Evolutionary conservation across 1,284 basidiomycete genomes (phyloP).

Genomic region (Omphalotus olearius): DNA sequence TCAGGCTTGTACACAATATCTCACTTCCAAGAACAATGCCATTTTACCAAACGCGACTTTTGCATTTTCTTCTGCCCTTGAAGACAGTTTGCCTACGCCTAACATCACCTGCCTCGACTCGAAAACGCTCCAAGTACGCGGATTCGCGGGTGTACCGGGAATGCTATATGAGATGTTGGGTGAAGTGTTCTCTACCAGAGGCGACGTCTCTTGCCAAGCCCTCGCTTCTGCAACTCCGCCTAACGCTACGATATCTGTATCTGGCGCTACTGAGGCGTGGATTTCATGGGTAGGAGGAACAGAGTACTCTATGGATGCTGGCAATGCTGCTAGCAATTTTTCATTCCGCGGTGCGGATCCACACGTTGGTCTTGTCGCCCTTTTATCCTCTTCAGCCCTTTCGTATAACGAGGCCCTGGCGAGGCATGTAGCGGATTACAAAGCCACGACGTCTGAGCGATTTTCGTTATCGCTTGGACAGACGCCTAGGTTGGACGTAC

Average conservation of each 20-base stretch:
- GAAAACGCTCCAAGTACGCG: slow-evolving; percentile 52
- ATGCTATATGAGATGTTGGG: slow-evolving; percentile 70
- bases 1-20: slow-evolving; percentile 54
- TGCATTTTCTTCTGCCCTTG: slow-evolving; percentile 44
- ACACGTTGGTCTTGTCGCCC: slow-evolving; percentile 39
- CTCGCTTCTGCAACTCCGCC: slow-evolving; percentile 21
- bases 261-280: slow-evolving; percentile 46
- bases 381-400: slow-evolving; percentile 29
- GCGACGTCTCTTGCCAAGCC: slow-evolving; percentile 30
- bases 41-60: slow-evolving; percentile 41
- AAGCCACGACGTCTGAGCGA: slow-evolving; percentile 30
- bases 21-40: slow-evolving; percentile 29
- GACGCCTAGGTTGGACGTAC: slow-evolving; percentile 40
- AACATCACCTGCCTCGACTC: slow-evolving; percentile 58
- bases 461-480: slow-evolving; percentile 63
- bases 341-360: slow-evolving; percentile 63
- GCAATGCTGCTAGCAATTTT: slow-evolving; percentile 49
- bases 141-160: slow-evolving; percentile 46
- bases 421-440: slow-evolving; percentile 49
- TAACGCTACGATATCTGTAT: slow-evolving; percentile 55
- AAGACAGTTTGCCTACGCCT: slow-evolving; percentile 47
- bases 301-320: slow-evolving; percentile 59
- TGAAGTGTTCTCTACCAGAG: slow-evolving; percentile 33
- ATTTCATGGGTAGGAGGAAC: slow-evolving; percentile 70
- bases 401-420: slow-evolving; percentile 34